Conservation (phyloP, 176 grass and related monocot species). For the Avena atlantica region DNA sequence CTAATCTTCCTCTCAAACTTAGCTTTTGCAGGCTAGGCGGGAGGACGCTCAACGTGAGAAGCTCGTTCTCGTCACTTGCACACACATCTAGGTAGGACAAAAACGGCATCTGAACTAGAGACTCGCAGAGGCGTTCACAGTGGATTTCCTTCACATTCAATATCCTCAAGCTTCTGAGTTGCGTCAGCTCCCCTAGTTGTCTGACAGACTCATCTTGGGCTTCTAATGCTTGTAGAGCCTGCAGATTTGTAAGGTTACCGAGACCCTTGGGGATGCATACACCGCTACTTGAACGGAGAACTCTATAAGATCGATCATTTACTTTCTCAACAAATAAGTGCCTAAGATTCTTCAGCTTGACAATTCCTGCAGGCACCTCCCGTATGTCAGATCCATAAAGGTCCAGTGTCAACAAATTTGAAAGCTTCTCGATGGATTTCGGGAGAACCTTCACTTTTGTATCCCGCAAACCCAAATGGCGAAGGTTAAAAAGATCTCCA, state of each 20-base stretch:
- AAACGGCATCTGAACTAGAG: conserved; percentile 23
- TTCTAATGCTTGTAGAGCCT: conserved; percentile 31
- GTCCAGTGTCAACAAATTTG: background rate
- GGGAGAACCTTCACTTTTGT: background rate
- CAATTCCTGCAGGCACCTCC: background rate
- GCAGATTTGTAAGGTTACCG: background rate
- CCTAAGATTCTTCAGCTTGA: conserved; percentile 7
- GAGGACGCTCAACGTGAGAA: background rate
- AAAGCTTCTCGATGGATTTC: background rate
- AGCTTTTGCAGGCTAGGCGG: background rate
- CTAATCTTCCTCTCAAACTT: background rate
- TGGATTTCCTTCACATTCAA: background rate
- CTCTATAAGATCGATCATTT: background rate
- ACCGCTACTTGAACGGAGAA: background rate
- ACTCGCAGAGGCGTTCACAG: background rate
- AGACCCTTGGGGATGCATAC: background rate
- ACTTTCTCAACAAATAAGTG: conserved; percentile 29
- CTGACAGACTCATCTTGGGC: background rate
- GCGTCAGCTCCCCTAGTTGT: conserved; percentile 21
- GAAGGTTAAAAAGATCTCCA: background rate
- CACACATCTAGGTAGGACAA: background rate
- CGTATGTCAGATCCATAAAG: no score
- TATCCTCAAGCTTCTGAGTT: conserved; percentile 44
- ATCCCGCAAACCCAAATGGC: background rate
- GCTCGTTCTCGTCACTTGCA: background rate